Percentiles rank a stretch among this genome's conserved stretches.
Conservation (phyloP, 768 basidiomycete genomes). For the Paxillus ammoniavirescens region DNA sequence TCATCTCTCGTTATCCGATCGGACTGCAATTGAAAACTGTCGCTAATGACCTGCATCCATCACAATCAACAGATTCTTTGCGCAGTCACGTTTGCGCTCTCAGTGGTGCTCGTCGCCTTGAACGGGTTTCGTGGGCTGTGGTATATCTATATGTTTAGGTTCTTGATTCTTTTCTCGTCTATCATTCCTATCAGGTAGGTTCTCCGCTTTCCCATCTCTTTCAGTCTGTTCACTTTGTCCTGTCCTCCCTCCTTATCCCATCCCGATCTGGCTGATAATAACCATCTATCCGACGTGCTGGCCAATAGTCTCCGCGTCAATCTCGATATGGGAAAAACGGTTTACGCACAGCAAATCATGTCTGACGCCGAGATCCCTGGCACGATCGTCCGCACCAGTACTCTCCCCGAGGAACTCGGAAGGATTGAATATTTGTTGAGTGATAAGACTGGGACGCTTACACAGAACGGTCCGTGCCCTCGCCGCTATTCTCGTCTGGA, state of each 20-base stretch:
- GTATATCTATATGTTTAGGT: slow-evolving; percentile 96
- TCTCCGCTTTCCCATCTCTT: neutral
- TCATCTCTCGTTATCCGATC: neutral
- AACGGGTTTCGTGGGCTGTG: slow-evolving; percentile 95
- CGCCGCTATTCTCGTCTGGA: neutral
- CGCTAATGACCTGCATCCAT: neutral
- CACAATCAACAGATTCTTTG: slow-evolving; percentile 72
- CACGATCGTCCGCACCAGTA: slow-evolving; percentile 97
- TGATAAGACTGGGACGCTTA: slow-evolving; percentile 97
- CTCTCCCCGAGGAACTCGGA: slow-evolving; percentile 94
- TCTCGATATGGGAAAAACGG: slow-evolving; percentile 99
- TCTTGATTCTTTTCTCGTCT: slow-evolving; percentile 96
- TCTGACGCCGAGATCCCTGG: slow-evolving; percentile 88
- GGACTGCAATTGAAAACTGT: neutral
- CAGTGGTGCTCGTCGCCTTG: slow-evolving; percentile 87
- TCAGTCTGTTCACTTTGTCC: neutral
- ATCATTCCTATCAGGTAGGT: slow-evolving; percentile 97
- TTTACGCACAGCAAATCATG: slow-evolving; percentile 96
- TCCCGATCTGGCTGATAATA: neutral
- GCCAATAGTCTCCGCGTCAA: slow-evolving; percentile 87
- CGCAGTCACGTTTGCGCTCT: slow-evolving; percentile 88
- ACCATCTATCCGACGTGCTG: neutral
- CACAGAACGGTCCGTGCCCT: slow-evolving; percentile 79
- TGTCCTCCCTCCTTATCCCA: neutral
- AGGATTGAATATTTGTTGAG: slow-evolving; percentile 94